These are phyloP conservation scores for Coffea humblotiana DNA, from an alignment of 305 asterid genomes.

Conservation along the genomic window DNA sequence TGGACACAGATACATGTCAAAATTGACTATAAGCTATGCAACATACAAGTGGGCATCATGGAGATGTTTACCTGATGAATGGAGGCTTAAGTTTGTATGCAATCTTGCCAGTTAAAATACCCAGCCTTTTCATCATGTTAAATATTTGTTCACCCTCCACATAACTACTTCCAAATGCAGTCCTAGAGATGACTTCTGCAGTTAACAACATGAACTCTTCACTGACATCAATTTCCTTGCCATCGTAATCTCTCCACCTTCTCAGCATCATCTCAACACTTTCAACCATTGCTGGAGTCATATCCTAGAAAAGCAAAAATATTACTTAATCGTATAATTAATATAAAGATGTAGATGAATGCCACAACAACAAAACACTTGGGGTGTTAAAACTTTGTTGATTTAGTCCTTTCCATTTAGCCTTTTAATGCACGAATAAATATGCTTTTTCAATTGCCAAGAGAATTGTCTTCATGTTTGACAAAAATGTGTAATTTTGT, in stretches of 20 bases:
- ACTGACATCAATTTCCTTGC: background rate
- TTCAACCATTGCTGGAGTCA: background rate
- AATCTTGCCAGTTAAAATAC: background rate
- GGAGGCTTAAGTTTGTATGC: background rate
- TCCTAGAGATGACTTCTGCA: background rate
- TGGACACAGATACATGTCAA: no score
- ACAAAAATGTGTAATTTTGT: no score
- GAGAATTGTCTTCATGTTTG: no score
- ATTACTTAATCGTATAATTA: no score
- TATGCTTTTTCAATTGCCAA: no score
- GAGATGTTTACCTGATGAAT: background rate
- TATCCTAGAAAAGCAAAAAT: conserved; percentile 1
- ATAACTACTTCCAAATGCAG: conserved; percentile 6
- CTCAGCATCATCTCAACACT: conserved; percentile 1
- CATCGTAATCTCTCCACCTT: background rate
- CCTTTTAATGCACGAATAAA: no score
- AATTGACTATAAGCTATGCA: no score
- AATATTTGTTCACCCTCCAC: background rate
- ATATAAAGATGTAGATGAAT: no score
- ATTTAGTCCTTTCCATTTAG: no score
- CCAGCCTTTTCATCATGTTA: background rate
- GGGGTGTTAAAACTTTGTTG: no score
- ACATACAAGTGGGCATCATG: background rate
- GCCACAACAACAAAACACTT: no score
- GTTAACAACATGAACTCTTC: conserved; percentile 3